Percentiles rank a stretch among this genome's conserved stretches.
Evolutionary conservation across 2,329 filamentous ascomycete species (phyloP).

Genomic region (Aspergillus awamori): DNA sequence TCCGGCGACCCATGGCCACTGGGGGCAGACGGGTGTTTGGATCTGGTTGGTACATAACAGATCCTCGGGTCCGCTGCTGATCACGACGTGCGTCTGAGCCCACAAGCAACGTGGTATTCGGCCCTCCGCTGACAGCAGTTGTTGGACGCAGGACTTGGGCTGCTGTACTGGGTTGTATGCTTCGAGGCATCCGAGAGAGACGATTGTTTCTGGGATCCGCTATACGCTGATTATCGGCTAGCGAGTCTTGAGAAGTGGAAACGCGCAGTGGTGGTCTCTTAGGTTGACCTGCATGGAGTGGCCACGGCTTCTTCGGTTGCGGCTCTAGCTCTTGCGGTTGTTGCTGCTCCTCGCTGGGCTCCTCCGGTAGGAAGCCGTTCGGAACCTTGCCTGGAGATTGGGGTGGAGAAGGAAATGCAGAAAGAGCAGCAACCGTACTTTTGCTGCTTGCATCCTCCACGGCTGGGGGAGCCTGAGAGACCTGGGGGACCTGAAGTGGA

Average conservation of each 20-base stretch:
- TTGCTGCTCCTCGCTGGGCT: conserved; percentile 24
- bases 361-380: conserved; percentile 26
- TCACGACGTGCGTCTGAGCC: conserved; percentile 6
- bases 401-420: conserved; percentile 34
- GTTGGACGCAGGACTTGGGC: background rate
- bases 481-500: conserved; percentile 16
- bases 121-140: conserved; percentile 5
- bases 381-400: conserved; percentile 36
- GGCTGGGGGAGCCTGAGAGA: conserved; percentile 21
- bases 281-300: background rate
- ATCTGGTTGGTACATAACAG: conserved; percentile 15
- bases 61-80: conserved; percentile 19
- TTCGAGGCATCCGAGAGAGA: conserved; percentile 20
- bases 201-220: background rate
- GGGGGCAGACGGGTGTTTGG: conserved; percentile 13
- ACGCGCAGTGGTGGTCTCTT: background rate
- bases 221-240: conserved; percentile 2
- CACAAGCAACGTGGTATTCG: background rate
- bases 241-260: conserved; percentile 4
- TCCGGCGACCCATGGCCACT: conserved; percentile 30
- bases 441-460: conserved; percentile 20
- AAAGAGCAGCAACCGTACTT: conserved; percentile 20
- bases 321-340: conserved; percentile 18
- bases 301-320: conserved; percentile 16
- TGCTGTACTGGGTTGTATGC: background rate